phyloP scores from a whole-genome alignment of 768 basidiomycete genomes.

The Rhizopogon vinicolor region DNA sequence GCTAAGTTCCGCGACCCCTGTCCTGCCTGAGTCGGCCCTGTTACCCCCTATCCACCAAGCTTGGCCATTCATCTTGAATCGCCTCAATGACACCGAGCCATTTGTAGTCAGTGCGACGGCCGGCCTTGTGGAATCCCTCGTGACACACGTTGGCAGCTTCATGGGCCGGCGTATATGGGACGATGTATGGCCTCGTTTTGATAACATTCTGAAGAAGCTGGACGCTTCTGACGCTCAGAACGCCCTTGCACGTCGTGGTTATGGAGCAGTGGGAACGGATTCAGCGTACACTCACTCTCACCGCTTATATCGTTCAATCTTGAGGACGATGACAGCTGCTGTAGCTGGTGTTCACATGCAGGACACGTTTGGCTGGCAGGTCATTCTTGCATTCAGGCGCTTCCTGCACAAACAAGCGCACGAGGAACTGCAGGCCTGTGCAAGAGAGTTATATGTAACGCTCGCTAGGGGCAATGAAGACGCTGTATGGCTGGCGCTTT shows the following conservation, averaged over 20 bases:
- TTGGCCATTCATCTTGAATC: slow-evolving; percentile 93
- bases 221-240: slow-evolving; percentile 59
- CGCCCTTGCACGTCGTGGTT: slow-evolving; percentile 58
- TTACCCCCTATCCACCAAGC: slow-evolving; percentile 82
- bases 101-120: slow-evolving; percentile 81
- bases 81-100: slow-evolving; percentile 66
- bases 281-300: slow-evolving; percentile 81
- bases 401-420: slow-evolving; percentile 69
- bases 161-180: slow-evolving; percentile 87
- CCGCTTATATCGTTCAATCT: slow-evolving; percentile 69
- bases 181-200: slow-evolving; percentile 89
- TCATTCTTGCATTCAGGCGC: slow-evolving; percentile 67
- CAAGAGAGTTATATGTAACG: slow-evolving; percentile 58
- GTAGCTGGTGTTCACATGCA: slow-evolving; percentile 63
- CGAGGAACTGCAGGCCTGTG: slow-evolving; percentile 67
- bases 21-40: slow-evolving; percentile 67
- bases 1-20: slow-evolving; percentile 67
- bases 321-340: slow-evolving; percentile 69
- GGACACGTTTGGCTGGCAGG: slow-evolving; percentile 77
- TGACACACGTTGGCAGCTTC: slow-evolving; percentile 70
- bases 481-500: slow-evolving; percentile 78
- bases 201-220: slow-evolving; percentile 51
- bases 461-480: slow-evolving; percentile 66
- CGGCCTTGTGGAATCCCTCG: slow-evolving; percentile 66
- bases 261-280: slow-evolving; percentile 51